Base-by-base conservation (phyloP, 1,139 yeast genomes). In the Scheffersomyces titani region DNA sequence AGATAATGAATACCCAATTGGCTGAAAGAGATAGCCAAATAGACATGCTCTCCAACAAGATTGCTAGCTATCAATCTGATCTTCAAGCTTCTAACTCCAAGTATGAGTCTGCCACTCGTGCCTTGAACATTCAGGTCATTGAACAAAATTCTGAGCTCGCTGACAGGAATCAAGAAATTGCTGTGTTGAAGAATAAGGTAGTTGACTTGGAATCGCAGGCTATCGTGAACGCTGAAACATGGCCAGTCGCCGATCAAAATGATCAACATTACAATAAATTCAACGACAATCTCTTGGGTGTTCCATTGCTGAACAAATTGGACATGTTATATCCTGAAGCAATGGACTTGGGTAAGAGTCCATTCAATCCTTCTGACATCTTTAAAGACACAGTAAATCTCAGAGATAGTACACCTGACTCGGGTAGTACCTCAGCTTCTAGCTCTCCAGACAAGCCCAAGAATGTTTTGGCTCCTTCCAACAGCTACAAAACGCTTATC, bases 401-500 rank as follows among this genome's bases (percentile, higher is more conserved):
- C 22, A 46, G 22, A n/a, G 49, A 46, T 5, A 18, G 22, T 6
- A 19, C 49, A 46, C 49, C 49, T 19, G 49, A 46, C 16, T 19
- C 24, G n/a, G 19, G 19, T n/a, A 46, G 24, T 6, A 19, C 49
- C 5, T 46, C 49, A 6, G 24, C 49, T 19, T 22, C 20, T 19
- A 19, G 22, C n/a, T 46, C 49, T 6, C 49, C 49, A 46, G 49
- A 46, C 24, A 56, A 49, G 44, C 49, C 52, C 20, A 53, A 51
- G 44, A 52, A 55, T 36, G 50, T 57, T 11, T 61, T 65, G 56
- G 49, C 61, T 18, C 63, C 66, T 36, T 51, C 61, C 21, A 63
- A 55, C 51, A 59, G 59, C 53, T 65, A 63, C 59, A 61, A 62
- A 52, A 57, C 61, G 16, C 54, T 61, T 40, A 58, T 63, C 19